These are phyloP conservation scores for Niveomyces coronatus DNA, from an alignment of 2,329 filamentous ascomycete species.

Conservation along the genomic window DNA sequence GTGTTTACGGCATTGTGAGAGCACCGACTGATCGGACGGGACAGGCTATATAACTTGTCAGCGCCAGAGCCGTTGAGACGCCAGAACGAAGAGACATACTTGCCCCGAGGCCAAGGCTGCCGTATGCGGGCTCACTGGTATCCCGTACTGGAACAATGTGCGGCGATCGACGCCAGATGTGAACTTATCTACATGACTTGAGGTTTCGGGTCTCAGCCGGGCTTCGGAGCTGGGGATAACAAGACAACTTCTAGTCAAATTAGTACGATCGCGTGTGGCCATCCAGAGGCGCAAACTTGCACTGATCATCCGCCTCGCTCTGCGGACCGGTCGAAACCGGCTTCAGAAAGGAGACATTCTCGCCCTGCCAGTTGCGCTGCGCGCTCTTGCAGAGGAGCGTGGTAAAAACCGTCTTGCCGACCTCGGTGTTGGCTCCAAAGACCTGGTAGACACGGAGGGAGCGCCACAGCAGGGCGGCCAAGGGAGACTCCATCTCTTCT, in stretches of 20 bases:
- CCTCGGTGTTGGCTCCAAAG: conserved; percentile 75
- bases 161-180: conserved; percentile 36
- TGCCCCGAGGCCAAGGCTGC: conserved; percentile 45
- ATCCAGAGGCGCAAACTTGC: conserved; percentile 17
- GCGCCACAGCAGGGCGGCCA: conserved; percentile 55
- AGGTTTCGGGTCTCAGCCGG: background rate
- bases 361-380: conserved; percentile 31
- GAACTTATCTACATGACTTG: conserved; percentile 53
- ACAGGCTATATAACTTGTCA: conserved; percentile 28
- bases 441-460: conserved; percentile 61
- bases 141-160: conserved; percentile 61
- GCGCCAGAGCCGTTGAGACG: background rate
- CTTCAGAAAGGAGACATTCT: conserved; percentile 58
- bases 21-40: conserved; percentile 39
- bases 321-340: conserved; percentile 68
- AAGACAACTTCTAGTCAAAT: background rate
- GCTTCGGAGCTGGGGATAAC: background rate
- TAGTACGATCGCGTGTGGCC: background rate
- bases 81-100: conserved; percentile 18
- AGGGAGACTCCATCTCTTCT: conserved; percentile 27
- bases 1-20: conserved; percentile 36
- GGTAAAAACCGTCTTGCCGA: conserved; percentile 75
- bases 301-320: conserved; percentile 62
- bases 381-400: conserved; percentile 60
- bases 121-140: conserved; percentile 68